Conservation (phyloP, 1,284 basidiomycete species). For the Malassezia equina region DNA sequence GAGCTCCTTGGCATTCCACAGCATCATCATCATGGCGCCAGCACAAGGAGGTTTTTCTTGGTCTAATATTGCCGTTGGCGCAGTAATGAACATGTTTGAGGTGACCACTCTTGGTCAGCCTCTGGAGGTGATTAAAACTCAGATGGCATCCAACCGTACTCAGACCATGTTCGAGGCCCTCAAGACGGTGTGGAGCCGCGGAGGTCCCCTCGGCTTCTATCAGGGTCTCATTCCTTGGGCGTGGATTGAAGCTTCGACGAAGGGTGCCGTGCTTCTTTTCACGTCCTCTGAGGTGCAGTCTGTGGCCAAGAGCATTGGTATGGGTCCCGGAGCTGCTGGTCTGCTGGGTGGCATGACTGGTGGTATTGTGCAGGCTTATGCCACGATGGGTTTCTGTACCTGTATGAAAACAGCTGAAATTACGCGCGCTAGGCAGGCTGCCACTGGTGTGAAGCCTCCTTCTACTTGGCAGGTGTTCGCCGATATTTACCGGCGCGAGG, state of each 20-base stretch:
- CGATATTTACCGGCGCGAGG: conserved; percentile 87
- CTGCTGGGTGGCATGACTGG: conserved; percentile 94
- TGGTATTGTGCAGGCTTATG: conserved; percentile 95
- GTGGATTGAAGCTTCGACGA: conserved; percentile 99
- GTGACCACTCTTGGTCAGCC: conserved; percentile 98
- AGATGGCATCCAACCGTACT: conserved; percentile 50
- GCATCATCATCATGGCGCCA: conserved; percentile 50
- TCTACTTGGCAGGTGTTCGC: conserved; percentile 79
- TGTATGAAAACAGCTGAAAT: conserved; percentile 65
- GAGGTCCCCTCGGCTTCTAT: conserved; percentile 82
- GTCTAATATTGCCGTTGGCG: conserved; percentile 98
- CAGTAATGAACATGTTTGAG: conserved; percentile 61
- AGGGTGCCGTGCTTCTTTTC: conserved; percentile 91
- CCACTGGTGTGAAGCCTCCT: conserved; percentile 74
- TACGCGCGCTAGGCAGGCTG: conserved; percentile 88
- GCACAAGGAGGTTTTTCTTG: conserved; percentile 76
- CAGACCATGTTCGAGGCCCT: conserved; percentile 83
- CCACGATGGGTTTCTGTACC: conserved; percentile 98
- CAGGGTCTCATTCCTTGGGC: conserved; percentile 99
- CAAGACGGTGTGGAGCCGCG: conserved; percentile 77
- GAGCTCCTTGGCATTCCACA: neutral
- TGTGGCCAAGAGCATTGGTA: conserved; percentile 58
- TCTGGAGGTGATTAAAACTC: conserved; percentile 90
- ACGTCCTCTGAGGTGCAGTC: conserved; percentile 89
- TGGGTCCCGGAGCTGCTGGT: conserved; percentile 72